These are phyloP conservation scores for Cryoendolithus antarcticus DNA, from an alignment of 2,329 filamentous ascomycete genomes.

Conservation along the genomic window DNA sequence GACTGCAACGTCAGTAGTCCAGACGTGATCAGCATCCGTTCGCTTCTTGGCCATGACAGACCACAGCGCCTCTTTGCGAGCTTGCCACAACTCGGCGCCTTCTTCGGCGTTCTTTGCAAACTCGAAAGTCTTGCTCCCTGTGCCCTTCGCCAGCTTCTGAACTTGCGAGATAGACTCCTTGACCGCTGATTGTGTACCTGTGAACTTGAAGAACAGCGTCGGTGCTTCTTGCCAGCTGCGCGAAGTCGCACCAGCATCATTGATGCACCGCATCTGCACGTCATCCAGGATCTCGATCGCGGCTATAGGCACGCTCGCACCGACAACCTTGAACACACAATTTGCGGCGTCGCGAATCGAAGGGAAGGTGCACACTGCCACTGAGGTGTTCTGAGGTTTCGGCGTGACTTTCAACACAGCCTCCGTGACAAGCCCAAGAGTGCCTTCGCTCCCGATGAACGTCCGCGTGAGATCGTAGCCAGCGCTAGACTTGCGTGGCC, in stretches of 20 bases:
- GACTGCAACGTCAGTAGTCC: constrained; percentile 73
- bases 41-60: constrained; percentile 55
- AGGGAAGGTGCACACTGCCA: constrained; percentile 59
- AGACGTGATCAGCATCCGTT: constrained; percentile 50
- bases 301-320: constrained; percentile 68
- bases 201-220: constrained; percentile 66
- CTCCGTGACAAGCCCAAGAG: constrained; percentile 81
- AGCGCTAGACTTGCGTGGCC: constrained; percentile 78
- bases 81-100: constrained; percentile 60
- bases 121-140: constrained; percentile 55
- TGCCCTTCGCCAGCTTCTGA: constrained; percentile 43
- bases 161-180: constrained; percentile 68
- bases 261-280: constrained; percentile 70
- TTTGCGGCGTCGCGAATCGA: constrained; percentile 59
- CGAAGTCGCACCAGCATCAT: constrained; percentile 50
- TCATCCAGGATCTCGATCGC: constrained; percentile 91
- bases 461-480: constrained; percentile 85
- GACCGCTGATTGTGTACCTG: constrained; percentile 53
- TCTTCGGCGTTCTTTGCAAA: constrained; percentile 55
- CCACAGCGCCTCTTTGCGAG: constrained; percentile 63
- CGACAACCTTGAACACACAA: constrained; percentile 70
- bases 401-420: constrained; percentile 78
- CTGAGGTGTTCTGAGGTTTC: constrained; percentile 64
- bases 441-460: constrained; percentile 86
- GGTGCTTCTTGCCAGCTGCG: constrained; percentile 57